Evolutionary conservation across 2,329 filamentous ascomycete species (phyloP).

Genomic region (Apiospora marii): DNA sequence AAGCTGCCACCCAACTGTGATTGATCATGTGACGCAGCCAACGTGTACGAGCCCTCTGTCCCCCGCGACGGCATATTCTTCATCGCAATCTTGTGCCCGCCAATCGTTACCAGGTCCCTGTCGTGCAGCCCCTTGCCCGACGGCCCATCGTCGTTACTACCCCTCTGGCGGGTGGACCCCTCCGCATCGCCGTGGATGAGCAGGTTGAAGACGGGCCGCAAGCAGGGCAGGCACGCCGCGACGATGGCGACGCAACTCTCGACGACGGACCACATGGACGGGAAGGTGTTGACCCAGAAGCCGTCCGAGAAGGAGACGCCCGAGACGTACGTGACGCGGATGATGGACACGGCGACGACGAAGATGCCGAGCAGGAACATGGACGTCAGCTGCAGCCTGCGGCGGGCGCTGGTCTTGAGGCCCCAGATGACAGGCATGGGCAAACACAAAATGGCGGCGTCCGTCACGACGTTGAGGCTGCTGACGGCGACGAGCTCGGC

Average conservation of each 20-base stretch:
- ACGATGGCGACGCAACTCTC: constrained; percentile 18
- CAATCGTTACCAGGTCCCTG: neutral
- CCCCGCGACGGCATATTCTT: neutral
- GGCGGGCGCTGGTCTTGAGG: neutral
- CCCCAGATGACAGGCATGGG: neutral
- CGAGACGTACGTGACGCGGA: constrained; percentile 3
- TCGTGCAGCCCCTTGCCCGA: neutral
- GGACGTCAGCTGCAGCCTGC: neutral
- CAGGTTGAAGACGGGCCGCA: constrained; percentile 11
- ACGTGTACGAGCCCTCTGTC: neutral
- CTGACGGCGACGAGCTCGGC: neutral
- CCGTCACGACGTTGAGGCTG: neutral
- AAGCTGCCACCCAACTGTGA: neutral
- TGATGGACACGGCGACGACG: constrained; percentile 1
- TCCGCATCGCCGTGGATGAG: neutral
- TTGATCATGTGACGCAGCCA: neutral
- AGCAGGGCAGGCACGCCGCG: neutral
- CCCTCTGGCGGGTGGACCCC: neutral
- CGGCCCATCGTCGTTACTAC: neutral
- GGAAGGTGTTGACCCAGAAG: constrained; percentile 6
- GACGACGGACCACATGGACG: constrained; percentile 7
- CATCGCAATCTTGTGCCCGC: neutral
- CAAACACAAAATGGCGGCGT: neutral
- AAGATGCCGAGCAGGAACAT: neutral
- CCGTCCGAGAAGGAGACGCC: constrained; percentile 20